Conservation (phyloP, 805 yeast genomes). For the Ogataea paradorogensis region DNA sequence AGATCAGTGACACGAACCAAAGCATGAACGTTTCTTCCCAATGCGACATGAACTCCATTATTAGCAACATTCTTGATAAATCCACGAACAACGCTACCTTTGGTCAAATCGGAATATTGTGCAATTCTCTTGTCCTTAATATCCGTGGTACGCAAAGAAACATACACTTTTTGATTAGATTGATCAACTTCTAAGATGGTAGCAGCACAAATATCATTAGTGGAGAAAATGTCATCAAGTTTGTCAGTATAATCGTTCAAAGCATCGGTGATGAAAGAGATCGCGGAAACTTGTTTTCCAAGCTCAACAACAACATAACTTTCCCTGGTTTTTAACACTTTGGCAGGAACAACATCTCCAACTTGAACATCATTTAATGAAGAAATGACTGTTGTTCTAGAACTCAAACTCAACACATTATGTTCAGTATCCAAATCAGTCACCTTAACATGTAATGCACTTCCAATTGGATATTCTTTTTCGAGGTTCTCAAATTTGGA, state of each 20-base stretch:
- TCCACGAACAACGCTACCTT: conserved; percentile 80
- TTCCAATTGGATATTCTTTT: conserved; percentile 65
- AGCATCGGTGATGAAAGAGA: conserved; percentile 75
- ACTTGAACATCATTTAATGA: conserved; percentile 49
- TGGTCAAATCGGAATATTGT: conserved; percentile 50
- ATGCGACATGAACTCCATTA: conserved; percentile 72
- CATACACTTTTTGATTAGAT: conserved; percentile 52
- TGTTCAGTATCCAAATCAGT: conserved; percentile 51
- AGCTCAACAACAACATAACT: conserved; percentile 65
- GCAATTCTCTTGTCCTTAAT: conserved; percentile 50
- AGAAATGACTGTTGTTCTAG: conserved; percentile 42
- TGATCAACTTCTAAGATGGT: conserved; percentile 47
- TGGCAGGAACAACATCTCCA: conserved; percentile 59
- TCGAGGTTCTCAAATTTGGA: conserved; percentile 47
- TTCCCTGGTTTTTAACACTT: conserved; percentile 56
- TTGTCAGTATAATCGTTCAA: conserved; percentile 60
- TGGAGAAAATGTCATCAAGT: conserved; percentile 46
- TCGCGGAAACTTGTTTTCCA: conserved; percentile 59
- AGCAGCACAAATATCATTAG: conserved; percentile 57
- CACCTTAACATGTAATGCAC: conserved; percentile 61
- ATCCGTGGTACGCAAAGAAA: conserved; percentile 57
- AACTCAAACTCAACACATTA: conserved; percentile 46
- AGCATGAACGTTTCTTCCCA: conserved; percentile 70
- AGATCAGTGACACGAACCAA: conserved; percentile 78
- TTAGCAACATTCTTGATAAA: conserved; percentile 71